Percentiles rank a stretch among this genome's conserved stretches.
Evolutionary conservation across 495 filamentous ascomycete species (phyloP).

Genomic region (Podospora pseudocomata): DNA sequence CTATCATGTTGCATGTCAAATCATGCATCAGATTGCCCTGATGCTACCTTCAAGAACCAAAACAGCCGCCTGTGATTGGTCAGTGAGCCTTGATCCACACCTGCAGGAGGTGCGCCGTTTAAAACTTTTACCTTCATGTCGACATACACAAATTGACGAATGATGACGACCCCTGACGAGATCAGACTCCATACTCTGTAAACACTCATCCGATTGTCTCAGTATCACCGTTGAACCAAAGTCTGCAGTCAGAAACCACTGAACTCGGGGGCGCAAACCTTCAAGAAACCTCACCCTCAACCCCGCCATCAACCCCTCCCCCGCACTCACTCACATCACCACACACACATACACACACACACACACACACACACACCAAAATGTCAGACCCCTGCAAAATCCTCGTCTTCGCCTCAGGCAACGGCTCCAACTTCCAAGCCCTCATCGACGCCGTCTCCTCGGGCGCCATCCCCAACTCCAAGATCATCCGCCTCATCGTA

Average conservation of each 20-base stretch:
- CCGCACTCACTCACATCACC: not conserved
- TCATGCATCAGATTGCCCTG: not conserved
- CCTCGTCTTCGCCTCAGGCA: conserved; percentile 57
- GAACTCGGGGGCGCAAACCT: not conserved
- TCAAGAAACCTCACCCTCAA: not conserved
- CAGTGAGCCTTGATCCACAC: not conserved
- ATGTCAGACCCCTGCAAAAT: conserved; percentile 36
- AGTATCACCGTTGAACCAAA: not conserved
- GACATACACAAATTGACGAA: not conserved
- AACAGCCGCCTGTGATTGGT: not conserved
- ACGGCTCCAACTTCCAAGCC: conserved; percentile 85
- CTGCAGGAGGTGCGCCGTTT: conserved; percentile 1
- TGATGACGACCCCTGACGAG: not conserved
- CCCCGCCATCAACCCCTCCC: not conserved
- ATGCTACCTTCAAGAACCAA: not conserved
- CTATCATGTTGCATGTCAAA: not conserved
- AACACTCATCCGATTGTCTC: not conserved
- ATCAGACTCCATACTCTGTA: not conserved
- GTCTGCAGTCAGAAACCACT: not conserved
- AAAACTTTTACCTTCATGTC: not conserved
- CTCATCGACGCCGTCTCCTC: conserved; percentile 69
- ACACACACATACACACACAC: not conserved
- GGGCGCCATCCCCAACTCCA: conserved; percentile 53
- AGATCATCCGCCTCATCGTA: conserved; percentile 73
- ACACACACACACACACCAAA: not conserved